Base-by-base conservation (phyloP, 352 stramenopile genomes). In the Globisporangium uncinulatum region DNA sequence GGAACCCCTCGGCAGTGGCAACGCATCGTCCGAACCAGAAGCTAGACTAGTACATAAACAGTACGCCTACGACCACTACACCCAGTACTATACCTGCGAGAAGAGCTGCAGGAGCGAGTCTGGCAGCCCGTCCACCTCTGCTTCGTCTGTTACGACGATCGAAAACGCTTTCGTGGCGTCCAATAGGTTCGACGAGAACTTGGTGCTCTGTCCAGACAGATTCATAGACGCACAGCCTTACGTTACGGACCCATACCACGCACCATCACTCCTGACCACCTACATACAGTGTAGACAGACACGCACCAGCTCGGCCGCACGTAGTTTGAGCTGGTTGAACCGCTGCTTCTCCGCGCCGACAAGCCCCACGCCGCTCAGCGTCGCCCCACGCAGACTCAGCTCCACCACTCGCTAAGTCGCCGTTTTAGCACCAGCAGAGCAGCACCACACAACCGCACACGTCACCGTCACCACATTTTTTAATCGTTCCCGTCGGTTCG, bases 151-250 rank as follows among this genome's bases (percentile, higher is more conserved):
- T 11, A 98, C 70, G 15, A 79, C 78, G 19, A 98, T 70, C 36
- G 84, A 84, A 66, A 96, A 99, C 14, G 80, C 80, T 72, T 99
- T 99, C 24, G 96, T 99, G 1, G 92, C 88, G 68, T 99, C 97
- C 39, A 99, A 79, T 37, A 99, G 74, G 71, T 99, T 99, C 63
- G 98, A 98, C 41, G 79, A 90, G 57, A 99, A 99, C 50, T 94
- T 96, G 39, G 89, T 98, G 36, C 79, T 95, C 83, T 93, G 44
- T 36, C 32, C 15, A 52, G 44, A 4, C 34, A 21, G 29, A 9
- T 50, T 15, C 3, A 55, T 4, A 8, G 17, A 21, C 37, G 19
- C 5, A n/a, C 41, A 46, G 14, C 21, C 13, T 43, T 9, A 9
- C 32, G 32, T 37, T 9, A 37, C 32, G 32, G 9, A 4, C 32